phyloP scores from a whole-genome alignment of 1,284 basidiomycete genomes.

The Cryptococcus sp. region DNA sequence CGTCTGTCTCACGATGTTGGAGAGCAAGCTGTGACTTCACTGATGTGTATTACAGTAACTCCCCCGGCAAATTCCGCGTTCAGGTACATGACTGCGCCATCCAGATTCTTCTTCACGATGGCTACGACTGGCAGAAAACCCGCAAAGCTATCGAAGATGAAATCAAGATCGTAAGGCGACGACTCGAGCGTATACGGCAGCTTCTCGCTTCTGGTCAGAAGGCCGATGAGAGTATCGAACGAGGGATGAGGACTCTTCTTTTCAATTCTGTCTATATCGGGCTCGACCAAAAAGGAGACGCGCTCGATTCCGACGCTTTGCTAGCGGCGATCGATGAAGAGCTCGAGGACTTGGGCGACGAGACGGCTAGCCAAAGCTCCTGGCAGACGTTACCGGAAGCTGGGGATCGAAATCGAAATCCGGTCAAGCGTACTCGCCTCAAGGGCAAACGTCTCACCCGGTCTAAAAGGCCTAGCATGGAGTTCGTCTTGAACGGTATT shows the following conservation, averaged over 20 bases:
- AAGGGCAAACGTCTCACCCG: slow-evolving; percentile 62
- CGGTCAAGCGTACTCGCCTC: slow-evolving; percentile 48
- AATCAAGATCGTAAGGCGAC: slow-evolving; percentile 80
- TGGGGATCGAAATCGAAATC: slow-evolving; percentile 40
- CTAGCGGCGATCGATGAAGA: slow-evolving; percentile 91
- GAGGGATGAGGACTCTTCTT: slow-evolving; percentile 66
- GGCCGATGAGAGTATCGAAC: slow-evolving; percentile 76
- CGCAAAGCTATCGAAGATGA: slow-evolving; percentile 84
- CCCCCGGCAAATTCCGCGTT: slow-evolving; percentile 47
- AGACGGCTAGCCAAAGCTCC: slow-evolving; percentile 72
- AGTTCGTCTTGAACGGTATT: slow-evolving; percentile 72
- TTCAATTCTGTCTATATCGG: slow-evolving; percentile 95
- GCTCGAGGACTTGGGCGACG: slow-evolving; percentile 64
- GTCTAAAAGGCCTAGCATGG: slow-evolving; percentile 77
- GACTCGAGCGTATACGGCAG: slow-evolving; percentile 87
- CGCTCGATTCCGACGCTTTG: slow-evolving; percentile 71
- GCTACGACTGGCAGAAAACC: slow-evolving; percentile 90
- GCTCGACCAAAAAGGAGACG: slow-evolving; percentile 62
- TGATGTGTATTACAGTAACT: background rate
- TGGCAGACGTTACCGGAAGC: slow-evolving; percentile 73
- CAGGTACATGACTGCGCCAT: slow-evolving; percentile 66
- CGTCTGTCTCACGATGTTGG: slow-evolving; percentile 9
- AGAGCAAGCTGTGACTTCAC: too few species aligned
- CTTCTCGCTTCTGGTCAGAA: slow-evolving; percentile 89
- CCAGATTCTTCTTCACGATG: slow-evolving; percentile 76